phyloP scores from a whole-genome alignment of 441 rosid genomes.

The Eutrema salsugineum region DNA sequence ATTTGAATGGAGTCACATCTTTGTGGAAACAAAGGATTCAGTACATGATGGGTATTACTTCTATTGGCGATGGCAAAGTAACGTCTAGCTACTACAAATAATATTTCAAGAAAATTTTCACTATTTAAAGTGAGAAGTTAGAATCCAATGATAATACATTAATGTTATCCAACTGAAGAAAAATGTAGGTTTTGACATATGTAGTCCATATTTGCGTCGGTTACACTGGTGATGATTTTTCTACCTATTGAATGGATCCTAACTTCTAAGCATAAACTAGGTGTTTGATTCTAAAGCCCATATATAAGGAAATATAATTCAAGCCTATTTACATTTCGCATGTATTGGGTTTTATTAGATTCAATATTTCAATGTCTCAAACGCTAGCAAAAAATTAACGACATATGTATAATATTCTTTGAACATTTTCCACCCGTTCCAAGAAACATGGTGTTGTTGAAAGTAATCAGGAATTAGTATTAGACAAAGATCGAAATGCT shows the following conservation, averaged over 20 bases:
- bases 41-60: neutral
- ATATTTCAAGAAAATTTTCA: neutral
- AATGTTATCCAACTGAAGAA: constrained; percentile 19
- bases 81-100: neutral
- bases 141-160: constrained; percentile 22
- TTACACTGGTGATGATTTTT: neutral
- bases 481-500: no score
- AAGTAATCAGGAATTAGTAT: no score
- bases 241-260: neutral
- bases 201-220: constrained; percentile 13
- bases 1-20: constrained; percentile 13
- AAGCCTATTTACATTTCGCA: no score
- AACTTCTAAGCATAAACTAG: neutral
- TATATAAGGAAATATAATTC: no score
- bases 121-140: neutral
- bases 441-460: no score
- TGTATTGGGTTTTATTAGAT: no score
- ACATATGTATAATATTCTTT: no score
- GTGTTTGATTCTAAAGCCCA: no score
- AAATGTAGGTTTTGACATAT: neutral
- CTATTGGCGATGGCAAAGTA: constrained; percentile 10
- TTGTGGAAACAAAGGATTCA: constrained; percentile 10
- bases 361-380: no score
- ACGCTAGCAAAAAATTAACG: no score
- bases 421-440: no score